A percentile compares a stretch with the other conserved stretches of the same genome.
phyloP scores from a whole-genome alignment of 768 basidiomycete species.

The Ramaria sp. region DNA sequence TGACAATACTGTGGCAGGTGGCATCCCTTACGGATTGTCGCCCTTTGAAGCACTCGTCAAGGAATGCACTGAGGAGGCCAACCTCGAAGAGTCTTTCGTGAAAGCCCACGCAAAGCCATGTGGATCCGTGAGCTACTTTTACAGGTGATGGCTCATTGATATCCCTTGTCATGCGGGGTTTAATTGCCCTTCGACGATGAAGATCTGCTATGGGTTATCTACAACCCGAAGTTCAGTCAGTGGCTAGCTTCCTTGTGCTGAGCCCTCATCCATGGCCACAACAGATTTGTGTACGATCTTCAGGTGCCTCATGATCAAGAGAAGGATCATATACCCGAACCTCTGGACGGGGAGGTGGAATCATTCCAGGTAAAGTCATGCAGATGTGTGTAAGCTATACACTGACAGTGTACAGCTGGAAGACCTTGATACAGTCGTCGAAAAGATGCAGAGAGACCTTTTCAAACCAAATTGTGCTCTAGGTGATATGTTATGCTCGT shows the following conservation, averaged over 20 bases:
- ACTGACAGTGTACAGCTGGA: conserved; percentile 40
- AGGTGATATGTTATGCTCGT: conserved; percentile 34
- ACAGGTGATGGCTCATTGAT: conserved; percentile 32
- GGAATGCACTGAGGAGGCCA: conserved; percentile 92
- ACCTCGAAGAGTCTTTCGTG: conserved; percentile 57
- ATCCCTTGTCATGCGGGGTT: background rate
- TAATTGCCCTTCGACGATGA: background rate
- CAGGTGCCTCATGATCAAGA: conserved; percentile 46
- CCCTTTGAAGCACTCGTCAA: conserved; percentile 72
- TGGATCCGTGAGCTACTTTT: conserved; percentile 78
- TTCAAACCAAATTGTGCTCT: conserved; percentile 94
- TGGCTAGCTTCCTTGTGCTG: conserved; percentile 1
- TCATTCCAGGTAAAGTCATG: conserved; percentile 61
- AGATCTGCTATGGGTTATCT: conserved; percentile 67
- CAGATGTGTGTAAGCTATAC: background rate
- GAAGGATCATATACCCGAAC: conserved; percentile 49
- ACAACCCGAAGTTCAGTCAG: conserved; percentile 79
- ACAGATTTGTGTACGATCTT: conserved; percentile 79
- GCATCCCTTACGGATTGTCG: conserved; percentile 72
- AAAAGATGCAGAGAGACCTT: conserved; percentile 51
- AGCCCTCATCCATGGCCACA: background rate
- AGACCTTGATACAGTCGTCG: conserved; percentile 47
- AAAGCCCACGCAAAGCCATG: conserved; percentile 44
- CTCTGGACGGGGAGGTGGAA: conserved; percentile 90
- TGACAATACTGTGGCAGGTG: conserved; percentile 89